Conservation (phyloP, 129 eudicot genomes). For the Chrysanthemum seticuspe region DNA sequence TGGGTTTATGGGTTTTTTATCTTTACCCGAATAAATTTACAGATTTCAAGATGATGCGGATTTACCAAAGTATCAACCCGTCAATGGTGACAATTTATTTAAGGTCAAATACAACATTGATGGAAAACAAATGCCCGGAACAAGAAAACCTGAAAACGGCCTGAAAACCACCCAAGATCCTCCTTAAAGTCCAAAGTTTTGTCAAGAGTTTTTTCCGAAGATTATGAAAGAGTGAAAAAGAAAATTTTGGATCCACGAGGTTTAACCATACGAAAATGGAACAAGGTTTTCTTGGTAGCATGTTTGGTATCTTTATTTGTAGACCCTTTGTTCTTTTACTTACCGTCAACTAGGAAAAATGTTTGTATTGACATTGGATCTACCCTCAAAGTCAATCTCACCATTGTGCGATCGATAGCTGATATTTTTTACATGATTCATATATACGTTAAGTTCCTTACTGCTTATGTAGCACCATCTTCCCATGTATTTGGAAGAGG, state of each 20-base stretch:
- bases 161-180: conserved; percentile 26
- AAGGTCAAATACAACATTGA: conserved; percentile 63
- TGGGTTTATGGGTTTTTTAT: conserved; percentile 14
- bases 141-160: conserved; percentile 41
- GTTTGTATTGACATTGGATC: conserved; percentile 60
- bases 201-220: conserved; percentile 91
- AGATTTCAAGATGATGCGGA: conserved; percentile 68
- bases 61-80: conserved; percentile 32
- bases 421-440: conserved; percentile 72
- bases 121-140: conserved; percentile 42
- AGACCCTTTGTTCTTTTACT: conserved; percentile 89
- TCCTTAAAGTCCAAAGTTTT: conserved; percentile 69
- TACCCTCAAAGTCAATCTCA: conserved; percentile 59
- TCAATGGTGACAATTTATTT: conserved; percentile 39
- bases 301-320: conserved; percentile 84
- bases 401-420: conserved; percentile 61
- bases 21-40: conserved; percentile 20
- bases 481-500: conserved; percentile 97
- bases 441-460: conserved; percentile 65
- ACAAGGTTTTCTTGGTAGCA: conserved; percentile 75
- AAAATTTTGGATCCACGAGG: conserved; percentile 91
- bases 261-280: conserved; percentile 61
- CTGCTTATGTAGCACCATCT: conserved; percentile 92
- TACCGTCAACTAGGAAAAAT: conserved; percentile 48
- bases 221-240: conserved; percentile 72